Evolutionary conservation across 306 rosid species (phyloP).

Genomic region (Rubus idaeus): DNA sequence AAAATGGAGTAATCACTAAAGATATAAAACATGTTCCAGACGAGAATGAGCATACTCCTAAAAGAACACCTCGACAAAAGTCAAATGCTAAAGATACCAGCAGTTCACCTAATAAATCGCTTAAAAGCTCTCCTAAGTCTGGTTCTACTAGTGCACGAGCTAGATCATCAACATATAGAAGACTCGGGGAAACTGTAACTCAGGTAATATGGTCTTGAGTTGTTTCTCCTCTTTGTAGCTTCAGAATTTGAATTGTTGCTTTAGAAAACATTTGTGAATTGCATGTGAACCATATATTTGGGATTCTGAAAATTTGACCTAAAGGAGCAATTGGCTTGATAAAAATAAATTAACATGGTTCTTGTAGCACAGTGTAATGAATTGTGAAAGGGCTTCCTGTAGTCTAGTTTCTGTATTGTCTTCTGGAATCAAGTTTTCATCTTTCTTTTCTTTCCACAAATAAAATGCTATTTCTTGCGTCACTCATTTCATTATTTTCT

Average conservation of each 20-base stretch:
- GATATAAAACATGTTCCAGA: slow-evolving; percentile 23
- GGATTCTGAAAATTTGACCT: not conserved
- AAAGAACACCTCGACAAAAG: slow-evolving; percentile 37
- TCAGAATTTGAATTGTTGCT: slow-evolving; percentile 15
- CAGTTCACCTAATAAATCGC: slow-evolving; percentile 40
- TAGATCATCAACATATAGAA: slow-evolving; percentile 49
- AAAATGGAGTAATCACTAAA: slow-evolving; percentile 41
- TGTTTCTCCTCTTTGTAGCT: slow-evolving; percentile 16
- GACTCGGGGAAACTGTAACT: slow-evolving; percentile 65
- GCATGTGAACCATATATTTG: not conserved
- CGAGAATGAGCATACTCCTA: slow-evolving; percentile 32
- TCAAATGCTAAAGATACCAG: slow-evolving; percentile 41
- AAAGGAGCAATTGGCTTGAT: not conserved
- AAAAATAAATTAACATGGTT: too few species aligned
- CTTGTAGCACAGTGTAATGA: not conserved
- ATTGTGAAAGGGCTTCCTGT: not conserved
- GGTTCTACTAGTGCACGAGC: slow-evolving; percentile 43
- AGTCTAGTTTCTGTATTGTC: not conserved
- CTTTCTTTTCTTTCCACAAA: not conserved
- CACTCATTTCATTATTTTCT: not conserved
- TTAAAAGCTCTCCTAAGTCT: slow-evolving; percentile 39
- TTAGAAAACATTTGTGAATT: not conserved
- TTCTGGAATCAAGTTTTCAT: not conserved
- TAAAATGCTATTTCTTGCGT: not conserved
- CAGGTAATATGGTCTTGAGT: slow-evolving; percentile 53